Evolutionary conservation across 2,329 filamentous ascomycete genomes (phyloP).

Genomic region (Fusarium pseudoanthophilum): DNA sequence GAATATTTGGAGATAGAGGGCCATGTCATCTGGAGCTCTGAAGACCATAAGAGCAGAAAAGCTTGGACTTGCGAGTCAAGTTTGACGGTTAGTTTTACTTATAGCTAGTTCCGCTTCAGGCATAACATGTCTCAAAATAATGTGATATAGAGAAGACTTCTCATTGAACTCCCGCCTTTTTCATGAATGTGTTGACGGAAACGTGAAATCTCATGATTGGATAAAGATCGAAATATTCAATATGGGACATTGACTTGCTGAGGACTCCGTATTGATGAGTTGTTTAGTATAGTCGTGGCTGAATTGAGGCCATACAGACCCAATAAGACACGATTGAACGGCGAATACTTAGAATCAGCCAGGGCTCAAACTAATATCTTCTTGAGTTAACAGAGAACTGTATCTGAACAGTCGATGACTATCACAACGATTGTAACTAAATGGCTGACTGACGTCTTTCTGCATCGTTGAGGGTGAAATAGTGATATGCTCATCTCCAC

Average conservation of each 20-base stretch:
- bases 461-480: neutral
- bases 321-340: neutral
- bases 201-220: neutral
- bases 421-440: neutral
- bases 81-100: conserved; percentile 1
- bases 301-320: neutral
- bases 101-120: neutral
- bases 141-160: neutral
- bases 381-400: neutral
- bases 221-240: neutral
- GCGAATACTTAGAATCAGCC: neutral
- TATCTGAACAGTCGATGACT: neutral
- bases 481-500: neutral
- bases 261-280: neutral
- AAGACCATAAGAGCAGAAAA: conserved; percentile 6
- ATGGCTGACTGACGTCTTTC: neutral
- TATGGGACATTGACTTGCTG: neutral
- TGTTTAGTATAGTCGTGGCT: neutral
- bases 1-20: neutral
- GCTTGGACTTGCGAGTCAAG: neutral
- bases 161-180: conserved; percentile 1
- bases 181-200: conserved; percentile 8
- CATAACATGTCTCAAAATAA: conserved; percentile 2
- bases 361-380: neutral
- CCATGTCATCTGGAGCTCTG: neutral